Conservation (phyloP, 2,329 filamentous ascomycete species). For the Stemphylium lycopersici region DNA sequence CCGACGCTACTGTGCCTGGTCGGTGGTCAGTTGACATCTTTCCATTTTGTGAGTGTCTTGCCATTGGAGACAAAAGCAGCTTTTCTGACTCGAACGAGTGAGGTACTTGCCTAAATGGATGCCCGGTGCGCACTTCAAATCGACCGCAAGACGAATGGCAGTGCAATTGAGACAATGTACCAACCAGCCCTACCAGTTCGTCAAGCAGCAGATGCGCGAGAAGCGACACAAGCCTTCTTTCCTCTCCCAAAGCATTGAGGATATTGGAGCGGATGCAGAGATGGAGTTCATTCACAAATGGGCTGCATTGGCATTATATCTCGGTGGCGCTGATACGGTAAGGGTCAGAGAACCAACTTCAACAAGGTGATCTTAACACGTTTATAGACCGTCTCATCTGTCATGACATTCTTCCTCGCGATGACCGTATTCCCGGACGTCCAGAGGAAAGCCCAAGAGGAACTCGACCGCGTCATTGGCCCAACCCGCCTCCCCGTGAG, state of each 20-base stretch:
- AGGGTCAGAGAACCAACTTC: no score
- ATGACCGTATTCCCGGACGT: slow-evolving; percentile 58
- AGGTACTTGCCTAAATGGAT: slow-evolving; percentile 54
- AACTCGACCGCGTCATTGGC: slow-evolving; percentile 58
- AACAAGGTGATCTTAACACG: no score
- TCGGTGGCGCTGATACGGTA: slow-evolving; percentile 53
- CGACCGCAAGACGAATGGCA: slow-evolving; percentile 27
- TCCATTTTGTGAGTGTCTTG: slow-evolving; percentile 51
- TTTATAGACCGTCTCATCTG: slow-evolving; percentile 52
- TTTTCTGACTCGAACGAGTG: no score
- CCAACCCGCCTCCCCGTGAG: slow-evolving; percentile 54
- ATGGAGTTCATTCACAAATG: slow-evolving; percentile 50
- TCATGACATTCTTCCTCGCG: slow-evolving; percentile 57
- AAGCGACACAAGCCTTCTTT: slow-evolving; percentile 46
- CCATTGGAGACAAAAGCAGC: no score
- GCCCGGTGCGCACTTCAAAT: slow-evolving; percentile 48
- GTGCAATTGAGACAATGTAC: slow-evolving; percentile 36
- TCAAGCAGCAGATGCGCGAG: slow-evolving; percentile 49
- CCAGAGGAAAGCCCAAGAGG: slow-evolving; percentile 55
- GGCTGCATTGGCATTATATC: slow-evolving; percentile 51
- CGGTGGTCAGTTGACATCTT: slow-evolving; percentile 56
- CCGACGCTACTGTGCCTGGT: slow-evolving; percentile 50
- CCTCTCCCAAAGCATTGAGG: slow-evolving; percentile 48
- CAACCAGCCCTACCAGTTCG: slow-evolving; percentile 53
- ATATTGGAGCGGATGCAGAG: slow-evolving; percentile 36